Percentiles rank a stretch among this genome's conserved stretches.
Conservation (phyloP, 257 asterid species). For the Fraxinus cuspidata region DNA sequence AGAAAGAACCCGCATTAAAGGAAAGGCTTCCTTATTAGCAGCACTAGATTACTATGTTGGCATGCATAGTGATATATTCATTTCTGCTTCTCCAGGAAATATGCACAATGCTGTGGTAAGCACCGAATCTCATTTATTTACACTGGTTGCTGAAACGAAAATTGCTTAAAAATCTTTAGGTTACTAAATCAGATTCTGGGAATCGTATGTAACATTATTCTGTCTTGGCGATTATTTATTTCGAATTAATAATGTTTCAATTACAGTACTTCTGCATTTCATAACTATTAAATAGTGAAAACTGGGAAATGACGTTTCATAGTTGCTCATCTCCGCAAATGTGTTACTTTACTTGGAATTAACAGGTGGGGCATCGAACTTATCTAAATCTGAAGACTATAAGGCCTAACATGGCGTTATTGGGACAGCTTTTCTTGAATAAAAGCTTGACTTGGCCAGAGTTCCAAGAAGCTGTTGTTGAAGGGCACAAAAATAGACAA, state of each 20-base stretch:
- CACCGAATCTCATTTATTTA: conserved; percentile 1
- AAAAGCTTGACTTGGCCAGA: conserved; percentile 78
- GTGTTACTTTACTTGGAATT: conserved; percentile 4
- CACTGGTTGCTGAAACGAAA: background rate
- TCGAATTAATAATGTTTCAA: conserved; percentile 7
- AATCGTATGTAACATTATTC: background rate
- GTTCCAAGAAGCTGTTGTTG: conserved; percentile 59
- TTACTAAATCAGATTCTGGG: no score
- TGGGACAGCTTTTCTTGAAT: conserved; percentile 90
- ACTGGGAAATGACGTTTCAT: background rate
- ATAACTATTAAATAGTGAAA: background rate
- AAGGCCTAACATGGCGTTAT: conserved; percentile 83
- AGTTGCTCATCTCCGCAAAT: background rate
- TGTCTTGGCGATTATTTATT: background rate
- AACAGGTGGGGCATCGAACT: conserved; percentile 81
- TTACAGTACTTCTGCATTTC: background rate
- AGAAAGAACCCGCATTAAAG: conserved; percentile 79
- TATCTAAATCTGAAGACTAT: conserved; percentile 73
- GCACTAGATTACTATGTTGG: conserved; percentile 95
- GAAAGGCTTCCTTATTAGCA: conserved; percentile 91
- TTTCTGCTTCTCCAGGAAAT: conserved; percentile 97
- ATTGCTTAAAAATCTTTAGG: background rate
- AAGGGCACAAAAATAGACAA: conserved; percentile 80
- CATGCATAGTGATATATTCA: conserved; percentile 90
- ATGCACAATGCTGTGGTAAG: conserved; percentile 98